These are phyloP conservation scores for Hortiboletus rubellus DNA, from an alignment of 1,284 basidiomycete species.

Conservation along the genomic window DNA sequence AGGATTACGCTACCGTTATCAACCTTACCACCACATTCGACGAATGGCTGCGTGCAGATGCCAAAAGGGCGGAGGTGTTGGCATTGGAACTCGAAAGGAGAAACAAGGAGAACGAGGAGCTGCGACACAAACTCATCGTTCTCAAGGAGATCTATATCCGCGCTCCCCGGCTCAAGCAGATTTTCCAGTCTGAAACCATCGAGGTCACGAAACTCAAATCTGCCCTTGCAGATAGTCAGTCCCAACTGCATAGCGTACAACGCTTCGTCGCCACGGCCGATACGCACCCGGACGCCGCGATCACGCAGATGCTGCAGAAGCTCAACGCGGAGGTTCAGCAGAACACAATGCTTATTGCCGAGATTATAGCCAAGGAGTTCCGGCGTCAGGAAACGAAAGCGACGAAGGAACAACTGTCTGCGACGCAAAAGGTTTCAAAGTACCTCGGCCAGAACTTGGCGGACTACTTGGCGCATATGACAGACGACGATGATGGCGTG, in stretches of 20 bases:
- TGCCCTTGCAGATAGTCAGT: neutral
- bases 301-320: constrained; percentile 4
- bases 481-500: neutral
- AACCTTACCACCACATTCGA: constrained; percentile 11
- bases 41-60: constrained; percentile 11
- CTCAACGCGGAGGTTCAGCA: constrained; percentile 16
- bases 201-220: neutral
- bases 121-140: neutral
- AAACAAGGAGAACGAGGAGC: constrained; percentile 11
- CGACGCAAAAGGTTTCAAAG: neutral
- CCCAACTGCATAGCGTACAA: neutral
- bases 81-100: constrained; percentile 2
- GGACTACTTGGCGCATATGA: neutral
- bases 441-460: constrained; percentile 1
- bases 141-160: constrained; percentile 14
- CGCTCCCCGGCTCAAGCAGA: constrained; percentile 9
- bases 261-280: constrained; percentile 7
- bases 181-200: constrained; percentile 13
- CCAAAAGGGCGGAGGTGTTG: constrained; percentile 8
- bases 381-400: neutral
- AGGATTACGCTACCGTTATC: constrained; percentile 4
- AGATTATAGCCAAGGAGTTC: constrained; percentile 3
- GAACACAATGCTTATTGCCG: constrained; percentile 6
- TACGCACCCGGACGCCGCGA: constrained; percentile 1
- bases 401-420: neutral